Evolutionary conservation across 192 early-diverging fungal genomes (phyloP).

Genomic region (Phlyctochytrium arcticum): DNA sequence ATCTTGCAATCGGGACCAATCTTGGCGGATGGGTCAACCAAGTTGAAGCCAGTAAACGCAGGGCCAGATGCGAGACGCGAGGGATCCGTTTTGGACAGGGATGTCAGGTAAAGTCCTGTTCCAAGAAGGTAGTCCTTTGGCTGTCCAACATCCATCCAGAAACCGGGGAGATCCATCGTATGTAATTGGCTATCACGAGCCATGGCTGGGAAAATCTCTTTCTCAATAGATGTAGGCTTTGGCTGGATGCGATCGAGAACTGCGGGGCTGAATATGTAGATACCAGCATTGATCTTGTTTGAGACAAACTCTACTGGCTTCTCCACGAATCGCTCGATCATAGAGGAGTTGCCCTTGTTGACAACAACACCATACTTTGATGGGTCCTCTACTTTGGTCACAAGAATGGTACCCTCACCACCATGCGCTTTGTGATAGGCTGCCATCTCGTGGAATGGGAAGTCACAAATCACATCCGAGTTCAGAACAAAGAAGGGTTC

Average conservation of each 20-base stretch:
- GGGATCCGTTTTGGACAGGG: slow-evolving; percentile 74
- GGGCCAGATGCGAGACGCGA: slow-evolving; percentile 64
- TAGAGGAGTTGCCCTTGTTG: slow-evolving; percentile 62
- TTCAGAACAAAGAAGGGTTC: slow-evolving; percentile 98
- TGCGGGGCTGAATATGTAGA: slow-evolving; percentile 94
- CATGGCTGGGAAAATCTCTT: slow-evolving; percentile 94
- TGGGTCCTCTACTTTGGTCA: slow-evolving; percentile 96
- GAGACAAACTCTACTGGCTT: slow-evolving; percentile 93
- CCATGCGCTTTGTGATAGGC: slow-evolving; percentile 92
- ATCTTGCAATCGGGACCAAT: slow-evolving; percentile 96
- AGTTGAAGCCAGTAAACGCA: slow-evolving; percentile 72
- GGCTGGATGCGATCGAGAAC: slow-evolving; percentile 86
- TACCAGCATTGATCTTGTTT: slow-evolving; percentile 98
- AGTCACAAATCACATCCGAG: slow-evolving; percentile 98
- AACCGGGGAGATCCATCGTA: slow-evolving; percentile 90
- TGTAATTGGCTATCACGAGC: slow-evolving; percentile 83
- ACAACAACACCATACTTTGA: slow-evolving; percentile 99
- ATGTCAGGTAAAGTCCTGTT: slow-evolving; percentile 86
- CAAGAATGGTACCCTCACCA: slow-evolving; percentile 91
- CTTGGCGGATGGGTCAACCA: slow-evolving; percentile 86
- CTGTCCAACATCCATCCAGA: slow-evolving; percentile 99
- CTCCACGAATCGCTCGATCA: slow-evolving; percentile 95
- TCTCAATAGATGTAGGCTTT: slow-evolving; percentile 96
- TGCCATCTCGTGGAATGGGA: slow-evolving; percentile 85
- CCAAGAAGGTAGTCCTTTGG: slow-evolving; percentile 98